Evolutionary conservation across 129 eudicot species (phyloP), one percentile per base, ranked within the genome.

Genomic region (Chrysanthemum seticuspe): DNA sequence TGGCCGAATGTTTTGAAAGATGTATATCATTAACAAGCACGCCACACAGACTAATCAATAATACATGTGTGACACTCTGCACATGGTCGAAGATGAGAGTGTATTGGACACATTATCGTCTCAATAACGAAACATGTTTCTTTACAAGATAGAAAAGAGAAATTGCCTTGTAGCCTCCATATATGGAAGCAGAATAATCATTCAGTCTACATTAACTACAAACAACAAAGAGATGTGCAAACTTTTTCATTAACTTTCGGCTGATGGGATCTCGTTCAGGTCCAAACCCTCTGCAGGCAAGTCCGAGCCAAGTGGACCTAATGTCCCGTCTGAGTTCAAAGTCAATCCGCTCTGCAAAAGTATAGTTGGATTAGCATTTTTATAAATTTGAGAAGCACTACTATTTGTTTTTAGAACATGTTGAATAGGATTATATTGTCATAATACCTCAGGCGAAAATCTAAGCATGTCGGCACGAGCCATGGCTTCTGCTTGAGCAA

Each of bases 401-500:
- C 48, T 4, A 10, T 6, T 5, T 23, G 7, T 62, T 62, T 15
- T 62, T 23, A 62, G 13, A 31, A 15, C 31, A 62, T 15, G 18
- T 62, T 13, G 14, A 12, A 6, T 25, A 29, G 13, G 45, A 19
- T 3, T 5, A 62, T 12, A 25, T 29, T 2, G 45, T 29, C 19
- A 7, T 29, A 62, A 29, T 70, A 93, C 98, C 96, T 89, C 96
- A n/a, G 98, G 97, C 62, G 86, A 91, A 85, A 93, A 89, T 67
- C 97, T 89, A 40, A 93, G 92, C 98, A 93, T 84, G 82, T 93
- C 98, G 29, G 96, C 95, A 65, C 96, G 97, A 55, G 98, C 98
- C 98, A 93, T 89, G 80, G 97, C 98, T 89, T 93, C 97, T 10
- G 98, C 98, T 84, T 89, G 98, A 75, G 98, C 98, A 75, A 93